Evolutionary conservation across 1,284 basidiomycete species (phyloP).

Genomic region (Boletellus sp.): DNA sequence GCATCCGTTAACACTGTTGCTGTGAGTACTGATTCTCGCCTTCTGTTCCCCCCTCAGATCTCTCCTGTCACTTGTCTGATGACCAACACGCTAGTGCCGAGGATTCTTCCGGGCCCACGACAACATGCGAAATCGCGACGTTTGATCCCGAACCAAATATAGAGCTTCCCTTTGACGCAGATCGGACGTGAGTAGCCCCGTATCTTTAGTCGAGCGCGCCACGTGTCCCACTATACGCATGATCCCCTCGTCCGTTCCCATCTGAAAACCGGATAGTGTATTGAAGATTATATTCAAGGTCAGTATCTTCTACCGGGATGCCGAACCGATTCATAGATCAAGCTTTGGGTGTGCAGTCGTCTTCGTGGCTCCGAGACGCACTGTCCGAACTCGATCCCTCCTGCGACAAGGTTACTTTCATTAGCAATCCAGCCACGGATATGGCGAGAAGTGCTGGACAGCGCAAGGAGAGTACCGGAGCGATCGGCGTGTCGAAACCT

Average conservation of each 20-base stretch:
- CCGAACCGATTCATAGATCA: background rate
- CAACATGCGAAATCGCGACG: conserved; percentile 84
- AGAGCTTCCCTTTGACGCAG: conserved; percentile 75
- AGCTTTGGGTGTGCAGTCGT: conserved; percentile 31
- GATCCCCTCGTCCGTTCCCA: background rate
- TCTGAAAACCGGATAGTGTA: conserved; percentile 41
- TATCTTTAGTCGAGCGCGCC: background rate
- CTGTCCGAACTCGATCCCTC: conserved; percentile 86
- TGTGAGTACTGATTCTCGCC: conserved; percentile 54
- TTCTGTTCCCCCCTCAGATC: background rate
- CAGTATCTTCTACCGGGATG: too few species aligned
- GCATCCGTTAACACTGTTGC: conserved; percentile 71
- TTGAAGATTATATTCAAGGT: conserved; percentile 88
- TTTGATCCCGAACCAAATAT: conserved; percentile 81
- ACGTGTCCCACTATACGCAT: conserved; percentile 8
- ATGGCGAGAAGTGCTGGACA: conserved; percentile 7
- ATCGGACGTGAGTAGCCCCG: conserved; percentile 52
- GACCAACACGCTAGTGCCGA: conserved; percentile 74
- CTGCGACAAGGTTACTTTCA: conserved; percentile 78
- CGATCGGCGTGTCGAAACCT: conserved; percentile 37
- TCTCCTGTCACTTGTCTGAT: background rate
- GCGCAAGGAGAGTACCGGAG: background rate
- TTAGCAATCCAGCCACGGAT: conserved; percentile 60
- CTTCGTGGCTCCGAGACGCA: conserved; percentile 88
- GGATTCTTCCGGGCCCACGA: conserved; percentile 79